Percentiles rank a stretch among this genome's conserved stretches.
phyloP scores from a whole-genome alignment of 768 basidiomycete species.

The Amanita pallidorosea region DNA sequence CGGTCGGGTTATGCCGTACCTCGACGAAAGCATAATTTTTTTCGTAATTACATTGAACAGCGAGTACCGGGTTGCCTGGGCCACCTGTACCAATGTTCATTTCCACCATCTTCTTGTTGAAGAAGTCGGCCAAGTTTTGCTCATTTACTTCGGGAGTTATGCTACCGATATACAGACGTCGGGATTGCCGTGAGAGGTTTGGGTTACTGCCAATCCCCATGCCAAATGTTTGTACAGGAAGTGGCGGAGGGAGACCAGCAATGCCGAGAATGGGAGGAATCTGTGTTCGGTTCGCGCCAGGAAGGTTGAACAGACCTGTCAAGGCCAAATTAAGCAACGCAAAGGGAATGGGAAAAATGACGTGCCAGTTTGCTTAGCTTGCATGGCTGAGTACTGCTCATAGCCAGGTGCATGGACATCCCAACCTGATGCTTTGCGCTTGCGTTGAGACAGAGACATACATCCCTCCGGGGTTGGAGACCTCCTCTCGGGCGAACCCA shows the following conservation, averaged over 20 bases:
- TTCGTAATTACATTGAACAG: slow-evolving; percentile 95
- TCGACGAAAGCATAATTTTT: slow-evolving; percentile 99
- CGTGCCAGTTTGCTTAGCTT: slow-evolving; percentile 96
- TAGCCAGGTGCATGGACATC: slow-evolving; percentile 94
- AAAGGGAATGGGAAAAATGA: slow-evolving; percentile 1
- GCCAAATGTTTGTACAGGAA: slow-evolving; percentile 77
- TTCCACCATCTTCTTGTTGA: slow-evolving; percentile 94
- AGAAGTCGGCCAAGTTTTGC: slow-evolving; percentile 84
- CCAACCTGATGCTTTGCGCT: slow-evolving; percentile 89
- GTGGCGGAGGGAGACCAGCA: slow-evolving; percentile 71
- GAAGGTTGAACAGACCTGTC: slow-evolving; percentile 89
- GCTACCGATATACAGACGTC: slow-evolving; percentile 93
- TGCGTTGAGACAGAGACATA: slow-evolving; percentile 73
- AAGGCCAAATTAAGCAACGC: slow-evolving; percentile 6
- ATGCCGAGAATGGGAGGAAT: slow-evolving; percentile 75
- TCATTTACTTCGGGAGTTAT: slow-evolving; percentile 94
- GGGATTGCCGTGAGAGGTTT: slow-evolving; percentile 86
- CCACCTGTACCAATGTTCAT: slow-evolving; percentile 78
- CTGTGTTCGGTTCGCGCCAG: slow-evolving; percentile 87
- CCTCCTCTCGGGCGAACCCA: slow-evolving; percentile 67
- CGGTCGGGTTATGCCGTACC: slow-evolving; percentile 31
- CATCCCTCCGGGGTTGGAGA: slow-evolving; percentile 88
- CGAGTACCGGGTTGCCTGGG: slow-evolving; percentile 83
- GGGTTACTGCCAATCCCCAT: slow-evolving; percentile 84
- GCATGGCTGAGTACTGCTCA: slow-evolving; percentile 88